phyloP scores from a whole-genome alignment of 129 eudicot species.

The Cynara cardunculus region DNA sequence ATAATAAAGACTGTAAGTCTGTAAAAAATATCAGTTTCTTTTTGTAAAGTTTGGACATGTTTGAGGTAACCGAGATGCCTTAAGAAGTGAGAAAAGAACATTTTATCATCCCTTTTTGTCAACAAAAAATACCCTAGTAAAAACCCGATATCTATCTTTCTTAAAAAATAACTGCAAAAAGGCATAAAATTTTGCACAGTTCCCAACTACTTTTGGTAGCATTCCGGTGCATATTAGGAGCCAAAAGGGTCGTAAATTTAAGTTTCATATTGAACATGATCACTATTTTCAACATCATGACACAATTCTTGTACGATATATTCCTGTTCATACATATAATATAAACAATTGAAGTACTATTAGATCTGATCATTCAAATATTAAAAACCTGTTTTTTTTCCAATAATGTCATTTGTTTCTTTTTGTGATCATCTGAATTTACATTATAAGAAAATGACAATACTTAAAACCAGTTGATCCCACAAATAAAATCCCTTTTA shows the following conservation, averaged over 20 bases:
- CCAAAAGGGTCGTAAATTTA: not conserved
- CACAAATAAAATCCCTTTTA: constrained; percentile 11
- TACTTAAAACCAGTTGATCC: constrained; percentile 18
- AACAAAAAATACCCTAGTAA: not conserved
- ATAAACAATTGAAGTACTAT: not conserved
- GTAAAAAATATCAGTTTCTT: not conserved
- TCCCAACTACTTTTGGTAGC: not conserved
- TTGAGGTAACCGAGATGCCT: not conserved
- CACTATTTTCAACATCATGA: not conserved
- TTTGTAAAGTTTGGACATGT: not conserved
- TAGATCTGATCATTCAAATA: not conserved
- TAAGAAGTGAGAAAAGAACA: not conserved
- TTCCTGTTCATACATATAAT: not conserved
- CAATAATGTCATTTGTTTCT: constrained; percentile 6
- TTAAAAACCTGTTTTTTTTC: not conserved
- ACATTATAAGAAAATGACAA: constrained; percentile 16
- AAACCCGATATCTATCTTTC: not conserved
- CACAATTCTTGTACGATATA: not conserved
- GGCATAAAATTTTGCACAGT: not conserved
- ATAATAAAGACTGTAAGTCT: not conserved
- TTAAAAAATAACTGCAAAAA: not conserved
- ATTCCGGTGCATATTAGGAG: not conserved
- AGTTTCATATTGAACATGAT: not conserved
- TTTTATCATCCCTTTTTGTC: not conserved
- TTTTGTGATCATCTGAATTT: not conserved